Evolutionary conservation across 108 stramenopile genomes (phyloP).

Genomic region (Epithemia pelagica): DNA sequence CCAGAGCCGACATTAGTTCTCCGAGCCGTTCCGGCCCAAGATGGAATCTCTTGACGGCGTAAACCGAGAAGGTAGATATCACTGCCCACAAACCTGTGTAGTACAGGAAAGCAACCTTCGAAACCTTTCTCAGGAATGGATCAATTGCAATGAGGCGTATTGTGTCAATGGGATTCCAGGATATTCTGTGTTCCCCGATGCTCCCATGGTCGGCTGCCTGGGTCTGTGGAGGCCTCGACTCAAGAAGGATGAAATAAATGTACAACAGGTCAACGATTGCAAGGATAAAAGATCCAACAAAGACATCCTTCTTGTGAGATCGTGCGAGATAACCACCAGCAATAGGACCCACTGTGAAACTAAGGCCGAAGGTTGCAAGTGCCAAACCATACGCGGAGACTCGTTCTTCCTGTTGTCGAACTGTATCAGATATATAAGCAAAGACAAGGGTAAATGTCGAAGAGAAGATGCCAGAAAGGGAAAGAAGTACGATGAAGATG

Average conservation of each 20-base stretch:
- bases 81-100: constrained; percentile 93
- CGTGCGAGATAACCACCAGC: constrained; percentile 89
- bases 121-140: constrained; percentile 73
- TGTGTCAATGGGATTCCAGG: constrained; percentile 66
- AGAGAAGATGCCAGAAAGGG: constrained; percentile 84
- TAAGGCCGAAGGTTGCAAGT: constrained; percentile 88
- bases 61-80: constrained; percentile 80
- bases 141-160: constrained; percentile 48
- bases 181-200: constrained; percentile 8
- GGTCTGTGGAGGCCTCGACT: constrained; percentile 27
- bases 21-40: constrained; percentile 77
- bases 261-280: constrained; percentile 68
- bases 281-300: constrained; percentile 45
- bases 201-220: not conserved
- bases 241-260: constrained; percentile 70
- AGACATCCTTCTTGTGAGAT: constrained; percentile 52
- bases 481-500: constrained; percentile 66
- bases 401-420: constrained; percentile 63
- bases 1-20: constrained; percentile 87
- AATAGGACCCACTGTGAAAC: constrained; percentile 93
- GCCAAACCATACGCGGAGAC: constrained; percentile 95
- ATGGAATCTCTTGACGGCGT: constrained; percentile 79
- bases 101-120: constrained; percentile 84
- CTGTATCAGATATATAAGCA: constrained; percentile 95
- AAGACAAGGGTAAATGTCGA: constrained; percentile 96